Evolutionary conservation across 1,284 basidiomycete species (phyloP).

Genomic region (Malassezia vespertilionis): DNA sequence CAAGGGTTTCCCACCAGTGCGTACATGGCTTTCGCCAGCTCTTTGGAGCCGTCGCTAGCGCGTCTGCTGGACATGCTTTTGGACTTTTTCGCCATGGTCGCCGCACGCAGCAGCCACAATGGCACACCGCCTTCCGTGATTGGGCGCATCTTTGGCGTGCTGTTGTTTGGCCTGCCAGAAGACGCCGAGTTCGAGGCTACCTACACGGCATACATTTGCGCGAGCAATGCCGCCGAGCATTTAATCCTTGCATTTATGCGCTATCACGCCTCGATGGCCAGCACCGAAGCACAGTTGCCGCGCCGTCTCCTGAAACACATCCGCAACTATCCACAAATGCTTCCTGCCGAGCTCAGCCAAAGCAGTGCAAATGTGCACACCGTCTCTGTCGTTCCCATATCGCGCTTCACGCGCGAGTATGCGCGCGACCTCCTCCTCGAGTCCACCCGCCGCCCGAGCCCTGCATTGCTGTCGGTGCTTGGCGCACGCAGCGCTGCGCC

Average conservation of each 20-base stretch:
- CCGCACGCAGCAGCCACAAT: conserved; percentile 42
- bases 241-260: conserved; percentile 42
- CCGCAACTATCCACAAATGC: conserved; percentile 32
- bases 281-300: conserved; percentile 18
- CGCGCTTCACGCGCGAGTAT: conserved; percentile 37
- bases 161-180: conserved; percentile 44
- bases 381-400: conserved; percentile 39
- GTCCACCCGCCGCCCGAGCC: conserved; percentile 20
- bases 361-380: conserved; percentile 23
- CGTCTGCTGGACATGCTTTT: conserved; percentile 33
- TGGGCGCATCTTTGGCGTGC: conserved; percentile 31
- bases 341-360: conserved; percentile 23
- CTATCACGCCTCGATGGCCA: conserved; percentile 20
- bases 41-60: conserved; percentile 20
- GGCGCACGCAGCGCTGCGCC: conserved; percentile 19
- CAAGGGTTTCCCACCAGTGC: conserved; percentile 22
- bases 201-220: conserved; percentile 37
- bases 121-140: conserved; percentile 43
- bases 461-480: background rate
- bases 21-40: conserved; percentile 23
- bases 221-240: conserved; percentile 42
- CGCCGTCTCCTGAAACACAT: conserved; percentile 33
- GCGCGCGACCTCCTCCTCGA: conserved; percentile 35
- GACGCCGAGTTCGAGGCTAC: conserved; percentile 42
- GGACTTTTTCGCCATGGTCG: conserved; percentile 39